Evolutionary conservation across 1,139 yeast genomes (phyloP), one percentile per base, ranked within the genome.

Genomic region (Geotrichum cucujoidarum): DNA sequence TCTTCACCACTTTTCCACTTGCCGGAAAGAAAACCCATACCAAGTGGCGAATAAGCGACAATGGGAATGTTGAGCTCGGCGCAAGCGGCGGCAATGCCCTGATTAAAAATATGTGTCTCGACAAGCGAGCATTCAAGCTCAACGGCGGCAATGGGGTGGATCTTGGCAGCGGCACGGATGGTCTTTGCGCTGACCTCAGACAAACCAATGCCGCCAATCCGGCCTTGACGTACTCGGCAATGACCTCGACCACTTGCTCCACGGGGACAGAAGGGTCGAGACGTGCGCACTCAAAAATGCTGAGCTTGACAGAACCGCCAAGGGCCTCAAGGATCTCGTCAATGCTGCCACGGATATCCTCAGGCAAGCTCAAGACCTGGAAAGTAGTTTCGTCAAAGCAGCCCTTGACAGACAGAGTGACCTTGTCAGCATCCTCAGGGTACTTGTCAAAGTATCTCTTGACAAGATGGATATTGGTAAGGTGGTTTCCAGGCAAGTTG

Each of bases 1-100:
- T 71, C 70, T 20, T 78, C 75, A 39, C 80, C 61, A 47, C 73
- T 75, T 40, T 69, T 75, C 50, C 78, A 74, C 16, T 69, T 55
- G 49, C 92, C 94, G 5, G 94, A 81, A 52, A 88, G 73, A 50
- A 80, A 66, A 0, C 95, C 95, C 59, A 85, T 73, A n/a, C 88
- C 81, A 53, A 88, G 71, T 36, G 95, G 95, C 22, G 95, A 83
- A 66, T 88, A 87, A 24, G 90, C 87, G 53, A 84, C 68, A 33
- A 85, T 70, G 6, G 92, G 83, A 49, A 87, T 74, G 14, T 70
- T 70, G 35, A 76, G 69, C 51, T 80, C 81, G n/a, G 66, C 69
- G 52, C 78, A 73, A 3, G 70, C 64, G n/a, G 72, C 74, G 53
- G 81, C 75, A 17, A 83, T 74, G 1, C 90, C 95, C 58, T 83